These are phyloP conservation scores for Phytophthora pseudosyringae DNA, from an alignment of 352 stramenopile species.

Conservation along the genomic window DNA sequence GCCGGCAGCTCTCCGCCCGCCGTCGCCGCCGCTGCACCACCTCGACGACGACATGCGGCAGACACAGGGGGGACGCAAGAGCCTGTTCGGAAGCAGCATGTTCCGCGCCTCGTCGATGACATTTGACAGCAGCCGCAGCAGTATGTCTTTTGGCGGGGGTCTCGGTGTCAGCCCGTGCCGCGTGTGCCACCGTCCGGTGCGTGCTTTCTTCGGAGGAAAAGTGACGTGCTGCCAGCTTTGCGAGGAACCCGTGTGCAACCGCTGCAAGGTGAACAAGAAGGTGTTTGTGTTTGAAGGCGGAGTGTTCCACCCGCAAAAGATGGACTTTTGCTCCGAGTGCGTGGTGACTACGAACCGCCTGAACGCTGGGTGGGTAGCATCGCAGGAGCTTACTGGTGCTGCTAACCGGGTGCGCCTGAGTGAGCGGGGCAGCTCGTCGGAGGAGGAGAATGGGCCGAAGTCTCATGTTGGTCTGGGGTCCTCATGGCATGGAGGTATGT, in stretches of 20 bases:
- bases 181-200: slow-evolving; percentile 32
- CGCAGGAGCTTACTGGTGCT: slow-evolving; percentile 51
- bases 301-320: slow-evolving; percentile 66
- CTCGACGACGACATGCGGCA: slow-evolving; percentile 28
- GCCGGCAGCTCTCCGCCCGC: slow-evolving; percentile 16
- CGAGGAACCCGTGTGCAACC: slow-evolving; percentile 44
- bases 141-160: slow-evolving; percentile 15
- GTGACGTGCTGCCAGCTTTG: slow-evolving; percentile 44
- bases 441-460: slow-evolving; percentile 20
- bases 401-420: slow-evolving; percentile 23
- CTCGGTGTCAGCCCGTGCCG: slow-evolving; percentile 20
- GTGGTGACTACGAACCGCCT: slow-evolving; percentile 49
- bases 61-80: slow-evolving; percentile 26
- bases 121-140: slow-evolving; percentile 34
- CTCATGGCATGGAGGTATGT: slow-evolving; percentile 33
- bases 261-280: slow-evolving; percentile 56
- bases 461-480: slow-evolving; percentile 19
- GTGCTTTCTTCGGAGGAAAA: slow-evolving; percentile 34
- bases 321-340: slow-evolving; percentile 72
- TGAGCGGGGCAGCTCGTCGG: slow-evolving; percentile 25
- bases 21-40: slow-evolving; percentile 36
- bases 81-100: slow-evolving; percentile 22
- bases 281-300: slow-evolving; percentile 50
- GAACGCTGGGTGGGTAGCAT: slow-evolving; percentile 59
- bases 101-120: slow-evolving; percentile 31